phyloP scores from a whole-genome alignment of 2,329 filamentous ascomycete species.

The Cladosporium cucumerinum region DNA sequence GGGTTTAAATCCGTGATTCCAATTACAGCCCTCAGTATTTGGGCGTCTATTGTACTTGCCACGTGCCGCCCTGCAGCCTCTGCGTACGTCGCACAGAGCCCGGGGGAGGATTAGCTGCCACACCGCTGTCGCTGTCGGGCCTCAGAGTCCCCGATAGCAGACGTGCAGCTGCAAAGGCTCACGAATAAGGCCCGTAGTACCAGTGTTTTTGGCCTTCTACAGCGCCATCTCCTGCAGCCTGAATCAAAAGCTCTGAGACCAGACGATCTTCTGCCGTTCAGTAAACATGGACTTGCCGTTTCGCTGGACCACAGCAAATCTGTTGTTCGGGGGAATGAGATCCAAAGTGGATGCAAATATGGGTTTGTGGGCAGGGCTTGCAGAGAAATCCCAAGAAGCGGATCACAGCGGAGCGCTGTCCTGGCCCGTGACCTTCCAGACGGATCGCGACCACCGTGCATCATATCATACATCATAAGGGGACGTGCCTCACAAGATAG shows the following conservation, averaged over 20 bases:
- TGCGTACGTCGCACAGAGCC: neutral
- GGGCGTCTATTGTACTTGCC: neutral
- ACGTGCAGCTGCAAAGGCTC: neutral
- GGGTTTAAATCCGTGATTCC: conserved; percentile 8
- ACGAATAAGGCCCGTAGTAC: neutral
- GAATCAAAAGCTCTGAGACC: neutral
- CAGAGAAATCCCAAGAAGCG: neutral
- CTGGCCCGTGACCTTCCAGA: neutral
- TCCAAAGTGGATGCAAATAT: neutral
- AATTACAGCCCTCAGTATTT: neutral
- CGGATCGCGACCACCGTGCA: neutral
- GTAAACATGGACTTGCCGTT: neutral
- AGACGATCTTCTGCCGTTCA: neutral
- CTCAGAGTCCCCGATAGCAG: neutral
- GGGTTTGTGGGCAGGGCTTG: neutral
- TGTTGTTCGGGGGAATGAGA: neutral
- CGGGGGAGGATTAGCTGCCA: neutral
- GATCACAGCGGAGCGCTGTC: neutral
- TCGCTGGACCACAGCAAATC: neutral
- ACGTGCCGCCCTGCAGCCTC: conserved; percentile 2
- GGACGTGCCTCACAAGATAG: neutral
- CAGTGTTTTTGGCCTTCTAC: neutral
- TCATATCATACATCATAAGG: neutral
- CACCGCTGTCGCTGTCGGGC: neutral
- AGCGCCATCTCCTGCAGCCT: neutral